These are phyloP conservation scores for Neofusicoccum sp. DNA, from an alignment of 2,329 filamentous ascomycete genomes.

Conservation along the genomic window DNA sequence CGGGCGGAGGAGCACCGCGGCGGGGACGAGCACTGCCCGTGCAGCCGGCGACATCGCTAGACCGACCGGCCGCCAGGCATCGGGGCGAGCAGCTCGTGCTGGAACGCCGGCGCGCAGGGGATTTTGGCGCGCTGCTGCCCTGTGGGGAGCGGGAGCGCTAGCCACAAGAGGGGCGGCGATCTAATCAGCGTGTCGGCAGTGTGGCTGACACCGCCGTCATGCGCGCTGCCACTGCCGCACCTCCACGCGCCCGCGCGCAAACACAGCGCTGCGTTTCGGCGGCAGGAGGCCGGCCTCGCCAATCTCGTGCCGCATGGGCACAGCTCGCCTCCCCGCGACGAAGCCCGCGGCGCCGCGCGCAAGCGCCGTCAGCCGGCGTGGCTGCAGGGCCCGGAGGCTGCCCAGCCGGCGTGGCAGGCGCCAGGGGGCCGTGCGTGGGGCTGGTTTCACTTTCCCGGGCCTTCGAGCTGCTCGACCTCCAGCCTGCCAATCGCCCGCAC, in stretches of 20 bases:
- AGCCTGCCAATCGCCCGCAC: constrained; percentile 8
- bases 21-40: too few species aligned
- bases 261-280: constrained; percentile 4
- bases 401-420: background rate
- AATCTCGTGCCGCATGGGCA: background rate
- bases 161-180: background rate
- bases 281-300: background rate
- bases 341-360: background rate
- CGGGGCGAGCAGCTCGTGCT: too few species aligned
- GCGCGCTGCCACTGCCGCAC: background rate
- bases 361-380: too few species aligned
- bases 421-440: background rate
- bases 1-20: too few species aligned
- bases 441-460: constrained; percentile 7
- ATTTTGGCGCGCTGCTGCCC: too few species aligned
- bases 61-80: background rate
- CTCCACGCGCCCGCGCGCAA: background rate
- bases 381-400: background rate
- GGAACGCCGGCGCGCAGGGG: too few species aligned
- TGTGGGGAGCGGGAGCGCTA: background rate
- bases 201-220: background rate
- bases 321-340: background rate
- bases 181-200: background rate
- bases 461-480: constrained; percentile 4
- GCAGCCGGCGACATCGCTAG: too few species aligned